These are phyloP conservation scores for Lathyrus sativus DNA, from an alignment of 306 rosid genomes.

Conservation along the genomic window DNA sequence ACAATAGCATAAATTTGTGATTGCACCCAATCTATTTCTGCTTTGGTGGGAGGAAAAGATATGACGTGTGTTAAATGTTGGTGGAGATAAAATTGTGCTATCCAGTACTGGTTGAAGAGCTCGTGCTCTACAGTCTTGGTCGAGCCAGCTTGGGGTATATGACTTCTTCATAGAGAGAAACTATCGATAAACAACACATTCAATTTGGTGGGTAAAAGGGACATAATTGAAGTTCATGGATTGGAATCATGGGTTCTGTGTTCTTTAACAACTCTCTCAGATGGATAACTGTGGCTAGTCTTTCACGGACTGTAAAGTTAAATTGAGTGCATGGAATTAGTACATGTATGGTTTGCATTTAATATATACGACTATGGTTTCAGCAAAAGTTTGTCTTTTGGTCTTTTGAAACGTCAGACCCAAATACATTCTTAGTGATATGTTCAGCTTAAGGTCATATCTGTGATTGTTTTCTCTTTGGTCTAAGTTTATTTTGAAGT, in stretches of 20 bases:
- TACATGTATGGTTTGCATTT: slow-evolving; percentile 7
- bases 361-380: neutral
- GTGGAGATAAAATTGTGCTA: slow-evolving; percentile 1
- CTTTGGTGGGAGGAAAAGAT: neutral
- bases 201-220: slow-evolving; percentile 1
- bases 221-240: slow-evolving; percentile 7
- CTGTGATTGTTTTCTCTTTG: slow-evolving; percentile 5
- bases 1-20: neutral
- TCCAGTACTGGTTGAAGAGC: neutral
- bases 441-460: slow-evolving; percentile 4
- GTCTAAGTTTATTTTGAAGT: slow-evolving; percentile 32
- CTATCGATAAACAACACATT: neutral
- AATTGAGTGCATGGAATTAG: neutral
- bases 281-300: slow-evolving; percentile 12
- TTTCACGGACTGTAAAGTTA: slow-evolving; percentile 11
- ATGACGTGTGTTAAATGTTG: slow-evolving; percentile 8
- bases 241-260: slow-evolving; percentile 1
- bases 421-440: neutral
- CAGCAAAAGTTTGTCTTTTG: neutral
- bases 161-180: neutral
- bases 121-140: slow-evolving; percentile 19
- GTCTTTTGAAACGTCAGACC: too few relatives aligned
- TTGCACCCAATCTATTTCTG: slow-evolving; percentile 6
- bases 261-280: slow-evolving; percentile 20
- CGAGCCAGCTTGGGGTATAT: slow-evolving; percentile 17